These are phyloP conservation scores for Aciculosporium take DNA, from an alignment of 2,329 filamentous ascomycete species.

Conservation along the genomic window DNA sequence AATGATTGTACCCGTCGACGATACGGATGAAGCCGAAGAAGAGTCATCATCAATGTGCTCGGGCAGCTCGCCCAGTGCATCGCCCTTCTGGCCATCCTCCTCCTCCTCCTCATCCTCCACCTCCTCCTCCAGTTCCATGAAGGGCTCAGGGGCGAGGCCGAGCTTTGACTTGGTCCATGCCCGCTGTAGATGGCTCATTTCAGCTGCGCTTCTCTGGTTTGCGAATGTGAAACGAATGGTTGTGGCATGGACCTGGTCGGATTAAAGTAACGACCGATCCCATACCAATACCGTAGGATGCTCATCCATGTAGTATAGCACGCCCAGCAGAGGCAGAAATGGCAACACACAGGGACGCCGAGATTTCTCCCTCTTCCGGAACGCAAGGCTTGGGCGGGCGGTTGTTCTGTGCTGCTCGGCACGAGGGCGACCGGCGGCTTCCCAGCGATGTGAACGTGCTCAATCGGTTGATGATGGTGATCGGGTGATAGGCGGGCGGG, in stretches of 20 bases:
- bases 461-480: too few species aligned
- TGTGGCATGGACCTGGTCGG: neutral
- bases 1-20: conserved; percentile 82
- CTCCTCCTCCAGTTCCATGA: conserved; percentile 32
- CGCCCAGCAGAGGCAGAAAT: neutral
- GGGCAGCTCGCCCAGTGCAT: conserved; percentile 32
- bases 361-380: neutral
- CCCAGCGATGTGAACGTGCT: neutral
- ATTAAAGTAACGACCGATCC: neutral
- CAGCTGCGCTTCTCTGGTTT: conserved; percentile 7
- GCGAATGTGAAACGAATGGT: neutral
- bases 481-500: too few species aligned
- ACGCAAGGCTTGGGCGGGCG: neutral
- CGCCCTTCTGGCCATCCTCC: conserved; percentile 21
- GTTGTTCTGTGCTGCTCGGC: neutral
- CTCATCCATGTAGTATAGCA: neutral
- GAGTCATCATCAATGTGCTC: conserved; percentile 45
- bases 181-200: conserved; percentile 71
- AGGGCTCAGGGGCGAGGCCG: conserved; percentile 35
- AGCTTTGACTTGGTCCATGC: conserved; percentile 67
- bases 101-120: conserved; percentile 41
- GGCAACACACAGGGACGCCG: neutral
- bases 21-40: conserved; percentile 67
- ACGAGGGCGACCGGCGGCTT: neutral
- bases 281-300: neutral